Percentiles rank a stretch among this genome's conserved stretches.
These are phyloP conservation scores for Stylonectria norvegica DNA, from an alignment of 2,329 filamentous ascomycete species.

Conservation along the genomic window DNA sequence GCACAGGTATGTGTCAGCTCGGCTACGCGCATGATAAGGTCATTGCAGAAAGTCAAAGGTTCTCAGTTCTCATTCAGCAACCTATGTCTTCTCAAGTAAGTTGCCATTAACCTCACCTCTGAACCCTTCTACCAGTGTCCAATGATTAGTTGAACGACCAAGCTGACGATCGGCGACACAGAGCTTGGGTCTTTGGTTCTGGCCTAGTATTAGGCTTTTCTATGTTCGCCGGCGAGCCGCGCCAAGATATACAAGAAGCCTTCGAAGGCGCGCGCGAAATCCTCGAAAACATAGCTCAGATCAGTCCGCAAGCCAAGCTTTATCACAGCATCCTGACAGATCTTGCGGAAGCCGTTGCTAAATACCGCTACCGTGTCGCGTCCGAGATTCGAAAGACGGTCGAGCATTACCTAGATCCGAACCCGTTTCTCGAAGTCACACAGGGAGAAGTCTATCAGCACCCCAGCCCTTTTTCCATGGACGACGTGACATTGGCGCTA, in stretches of 20 bases:
- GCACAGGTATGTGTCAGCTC: conserved; percentile 47
- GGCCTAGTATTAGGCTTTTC: conserved; percentile 16
- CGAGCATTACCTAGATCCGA: conserved; percentile 2
- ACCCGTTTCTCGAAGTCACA: neutral
- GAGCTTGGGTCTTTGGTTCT: conserved; percentile 16
- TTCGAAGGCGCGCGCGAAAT: neutral
- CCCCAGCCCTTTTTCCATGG: neutral
- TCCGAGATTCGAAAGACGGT: neutral
- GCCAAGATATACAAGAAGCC: conserved; percentile 4
- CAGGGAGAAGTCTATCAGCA: neutral
- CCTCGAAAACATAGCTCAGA: neutral
- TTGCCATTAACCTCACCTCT: neutral
- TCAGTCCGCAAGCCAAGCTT: conserved; percentile 1
- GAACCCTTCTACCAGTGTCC: neutral
- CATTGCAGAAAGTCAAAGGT: conserved; percentile 41
- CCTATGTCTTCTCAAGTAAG: conserved; percentile 51
- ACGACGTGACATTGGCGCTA: neutral
- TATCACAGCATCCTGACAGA: conserved; percentile 1
- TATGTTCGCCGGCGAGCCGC: conserved; percentile 1
- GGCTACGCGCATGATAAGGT: conserved; percentile 47
- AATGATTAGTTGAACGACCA: neutral
- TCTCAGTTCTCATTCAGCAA: conserved; percentile 42
- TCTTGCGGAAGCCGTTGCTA: conserved; percentile 1
- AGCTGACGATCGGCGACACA: neutral
- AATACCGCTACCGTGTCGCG: conserved; percentile 1